Conservation (phyloP, 805 yeast species). For the Jamesozyma hellenica region DNA sequence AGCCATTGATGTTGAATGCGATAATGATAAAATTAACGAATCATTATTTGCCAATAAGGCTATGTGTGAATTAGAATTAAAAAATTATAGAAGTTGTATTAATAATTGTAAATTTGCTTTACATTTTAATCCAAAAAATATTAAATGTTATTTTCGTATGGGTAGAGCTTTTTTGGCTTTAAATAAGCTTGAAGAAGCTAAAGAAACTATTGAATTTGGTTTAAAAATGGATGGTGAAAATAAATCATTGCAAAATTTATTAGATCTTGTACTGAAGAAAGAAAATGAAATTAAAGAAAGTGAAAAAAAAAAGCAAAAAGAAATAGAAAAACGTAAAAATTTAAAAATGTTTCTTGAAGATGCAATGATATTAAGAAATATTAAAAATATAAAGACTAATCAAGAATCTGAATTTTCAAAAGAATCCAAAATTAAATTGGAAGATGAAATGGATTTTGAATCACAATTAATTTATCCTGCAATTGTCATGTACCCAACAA, state of each 20-base stretch:
- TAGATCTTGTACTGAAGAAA: constrained; percentile 34
- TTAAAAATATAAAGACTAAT: constrained; percentile 39
- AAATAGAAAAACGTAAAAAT: constrained; percentile 30
- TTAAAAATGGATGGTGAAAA: constrained; percentile 50
- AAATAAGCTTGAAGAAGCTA: constrained; percentile 62
- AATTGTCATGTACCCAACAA: constrained; percentile 69
- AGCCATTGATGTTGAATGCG: constrained; percentile 65
- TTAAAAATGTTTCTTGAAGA: constrained; percentile 37
- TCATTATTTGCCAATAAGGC: constrained; percentile 75
- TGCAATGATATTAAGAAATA: constrained; percentile 55
- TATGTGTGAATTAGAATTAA: constrained; percentile 78
- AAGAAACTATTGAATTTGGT: constrained; percentile 56
- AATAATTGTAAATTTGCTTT: constrained; percentile 75
- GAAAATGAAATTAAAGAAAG: constrained; percentile 28
- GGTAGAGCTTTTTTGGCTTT: constrained; percentile 70
- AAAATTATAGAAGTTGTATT: constrained; percentile 77
- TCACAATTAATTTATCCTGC: constrained; percentile 80
- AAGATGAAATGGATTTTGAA: constrained; percentile 56
- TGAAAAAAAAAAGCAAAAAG: constrained; percentile 16
- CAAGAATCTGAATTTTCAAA: constrained; percentile 49
- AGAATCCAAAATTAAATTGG: constrained; percentile 45
- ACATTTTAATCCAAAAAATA: constrained; percentile 51
- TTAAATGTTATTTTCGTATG: constrained; percentile 79
- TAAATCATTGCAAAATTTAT: constrained; percentile 40
- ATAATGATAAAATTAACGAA: constrained; percentile 42